Percentiles rank a stretch among this genome's conserved stretches.
phyloP scores from a whole-genome alignment of 495 filamentous ascomycete genomes.

The Penicillium maclennaniae region DNA sequence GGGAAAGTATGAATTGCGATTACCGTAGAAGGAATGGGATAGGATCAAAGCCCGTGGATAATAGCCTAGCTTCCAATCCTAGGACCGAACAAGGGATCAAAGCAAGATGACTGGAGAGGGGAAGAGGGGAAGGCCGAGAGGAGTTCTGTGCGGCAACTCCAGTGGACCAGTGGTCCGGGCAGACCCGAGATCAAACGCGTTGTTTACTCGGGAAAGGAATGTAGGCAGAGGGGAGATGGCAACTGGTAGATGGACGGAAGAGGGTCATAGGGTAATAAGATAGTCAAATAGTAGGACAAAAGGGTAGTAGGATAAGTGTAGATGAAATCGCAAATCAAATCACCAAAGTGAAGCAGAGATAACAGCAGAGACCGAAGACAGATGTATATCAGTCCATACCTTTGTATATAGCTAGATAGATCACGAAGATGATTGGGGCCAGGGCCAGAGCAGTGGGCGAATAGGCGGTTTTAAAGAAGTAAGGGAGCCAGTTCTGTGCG shows the following conservation, averaged over 20 bases:
- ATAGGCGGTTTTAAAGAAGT: slow-evolving; percentile 12
- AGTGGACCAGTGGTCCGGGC: slow-evolving; percentile 11
- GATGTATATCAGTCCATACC: not conserved
- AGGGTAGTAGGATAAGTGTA: not conserved
- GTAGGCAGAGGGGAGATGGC: not conserved
- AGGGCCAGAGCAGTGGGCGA: slow-evolving; percentile 3
- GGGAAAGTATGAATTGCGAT: slow-evolving; percentile 1
- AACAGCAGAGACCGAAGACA: not conserved
- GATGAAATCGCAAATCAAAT: not conserved
- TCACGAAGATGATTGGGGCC: not conserved
- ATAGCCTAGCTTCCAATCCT: slow-evolving; percentile 16
- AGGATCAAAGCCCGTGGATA: slow-evolving; percentile 9
- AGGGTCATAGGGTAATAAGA: too few species aligned
- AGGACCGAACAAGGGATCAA: slow-evolving; percentile 20
- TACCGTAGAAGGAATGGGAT: slow-evolving; percentile 1
- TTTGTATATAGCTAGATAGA: not conserved
- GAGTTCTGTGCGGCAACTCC: slow-evolving; percentile 1
- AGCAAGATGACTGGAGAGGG: slow-evolving; percentile 29
- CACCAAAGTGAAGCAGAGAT: not conserved
- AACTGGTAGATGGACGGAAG: too few species aligned
- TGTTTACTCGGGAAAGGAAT: slow-evolving; percentile 13
- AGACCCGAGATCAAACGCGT: slow-evolving; percentile 21
- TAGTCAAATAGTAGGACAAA: too few species aligned
- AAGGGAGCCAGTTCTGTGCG: slow-evolving; percentile 24
- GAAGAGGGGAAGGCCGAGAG: slow-evolving; percentile 13